These are phyloP conservation scores for Micractinium conductrix DNA, from an alignment of 139 green algal genomes.

Conservation along the genomic window DNA sequence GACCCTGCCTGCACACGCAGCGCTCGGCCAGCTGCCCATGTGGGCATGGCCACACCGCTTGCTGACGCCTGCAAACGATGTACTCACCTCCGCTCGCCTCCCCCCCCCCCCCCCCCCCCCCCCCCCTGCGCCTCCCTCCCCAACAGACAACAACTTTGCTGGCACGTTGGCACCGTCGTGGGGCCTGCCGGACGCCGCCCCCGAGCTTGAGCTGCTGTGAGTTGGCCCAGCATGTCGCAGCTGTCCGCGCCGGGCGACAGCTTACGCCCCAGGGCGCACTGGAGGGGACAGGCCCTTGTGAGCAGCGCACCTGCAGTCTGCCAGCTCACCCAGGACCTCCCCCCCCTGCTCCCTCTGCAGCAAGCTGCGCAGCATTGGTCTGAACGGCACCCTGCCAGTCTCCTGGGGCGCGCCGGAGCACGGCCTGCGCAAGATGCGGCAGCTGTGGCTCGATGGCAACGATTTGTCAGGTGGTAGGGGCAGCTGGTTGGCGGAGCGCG, in stretches of 20 bases:
- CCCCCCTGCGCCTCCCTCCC: not conserved
- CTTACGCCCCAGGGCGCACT: no score
- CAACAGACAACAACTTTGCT: conserved; percentile 13
- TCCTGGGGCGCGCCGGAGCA: not conserved
- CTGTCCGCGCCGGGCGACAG: no score
- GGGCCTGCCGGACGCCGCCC: not conserved
- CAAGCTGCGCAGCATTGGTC: not conserved
- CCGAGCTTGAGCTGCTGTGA: conserved; percentile 12
- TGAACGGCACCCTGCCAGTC: conserved; percentile 11
- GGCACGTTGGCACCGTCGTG: not conserved
- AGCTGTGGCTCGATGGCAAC: conserved; percentile 31
- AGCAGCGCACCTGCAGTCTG: no score
- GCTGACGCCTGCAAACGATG: no score
- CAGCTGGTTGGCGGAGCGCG: no score
- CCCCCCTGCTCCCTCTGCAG: not conserved
- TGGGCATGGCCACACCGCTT: no score
- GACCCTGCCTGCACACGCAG: no score
- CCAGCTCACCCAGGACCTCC: no score
- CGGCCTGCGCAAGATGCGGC: conserved; percentile 2
- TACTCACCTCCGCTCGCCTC: not conserved
- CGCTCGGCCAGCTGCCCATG: no score
- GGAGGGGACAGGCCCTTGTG: no score
- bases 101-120: not conserved
- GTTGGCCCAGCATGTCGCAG: not conserved
- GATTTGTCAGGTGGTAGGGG: conserved; percentile 11